Base-by-base conservation (phyloP, 2,329 filamentous ascomycete species). In the Cladophialophora yegresii region DNA sequence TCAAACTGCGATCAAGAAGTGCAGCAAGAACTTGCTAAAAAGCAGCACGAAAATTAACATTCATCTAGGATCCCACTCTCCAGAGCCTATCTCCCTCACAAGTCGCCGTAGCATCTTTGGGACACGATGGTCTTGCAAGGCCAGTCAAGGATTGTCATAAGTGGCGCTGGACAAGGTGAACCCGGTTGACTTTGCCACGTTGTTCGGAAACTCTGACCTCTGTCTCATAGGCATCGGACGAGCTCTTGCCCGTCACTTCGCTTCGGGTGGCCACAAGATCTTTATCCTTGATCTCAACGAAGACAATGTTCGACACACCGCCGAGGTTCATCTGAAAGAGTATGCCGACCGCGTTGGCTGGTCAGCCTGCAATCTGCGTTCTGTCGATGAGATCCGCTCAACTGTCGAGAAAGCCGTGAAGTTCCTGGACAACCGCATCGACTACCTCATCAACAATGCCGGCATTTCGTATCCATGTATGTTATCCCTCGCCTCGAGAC, bases 241-340 rank as follows among this genome's bases (percentile, higher is more conserved):
- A 45, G 77, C 76, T 36, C 73, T 81, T 16, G 77, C 79, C 50
- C 77, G 79, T 10, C 76, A 78, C 50, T 78, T 82, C 54, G 73
- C 79, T 22, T 65, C 72, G 20, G 66, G 71, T 10, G 79, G 81
- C n/a, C 77, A 82, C 71, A 74, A 76, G 33, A 76, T 82, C 50
- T 78, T 80, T 65, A 75, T 81, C 6, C 71, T 82, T 40, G 80
- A 82, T 63, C 74, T 77, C 51, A 78, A 82, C 66, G 71, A 69
- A 33, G 73, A 74, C 50, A 78, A 80, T 66, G 72, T 81, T 8
- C 68, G 73, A 7, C 73, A 80, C 66, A 76, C 77, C 8, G 73
- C 69, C 63, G 68, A 54, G 51, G 71, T 62, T 65, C 77, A 71
- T 65, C 72, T 72, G 58, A 71, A 74, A 65, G 73, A 54, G 65